phyloP scores from a whole-genome alignment of 805 yeast genomes.

The Jamesozyma jinghongensis region DNA sequence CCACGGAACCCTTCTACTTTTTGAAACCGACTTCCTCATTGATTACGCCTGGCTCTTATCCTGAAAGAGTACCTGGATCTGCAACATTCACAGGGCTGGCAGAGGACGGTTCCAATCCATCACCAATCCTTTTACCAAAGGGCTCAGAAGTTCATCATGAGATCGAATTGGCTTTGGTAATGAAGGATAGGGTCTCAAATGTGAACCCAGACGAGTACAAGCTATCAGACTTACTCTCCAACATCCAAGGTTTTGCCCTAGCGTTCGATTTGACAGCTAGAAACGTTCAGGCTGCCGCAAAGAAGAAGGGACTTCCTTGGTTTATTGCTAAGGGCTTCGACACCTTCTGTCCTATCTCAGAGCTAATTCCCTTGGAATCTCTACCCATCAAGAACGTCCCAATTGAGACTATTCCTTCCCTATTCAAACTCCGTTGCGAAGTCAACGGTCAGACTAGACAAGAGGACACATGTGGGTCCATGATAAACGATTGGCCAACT shows the following conservation, averaged over 20 bases:
- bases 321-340: constrained; percentile 93
- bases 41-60: constrained; percentile 40
- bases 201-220: constrained; percentile 48
- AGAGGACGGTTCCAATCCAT: constrained; percentile 35
- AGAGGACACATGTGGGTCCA: constrained; percentile 64
- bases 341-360: constrained; percentile 84
- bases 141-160: constrained; percentile 84
- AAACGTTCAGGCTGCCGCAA: constrained; percentile 91
- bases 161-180: constrained; percentile 76
- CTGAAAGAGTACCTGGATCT: neutral
- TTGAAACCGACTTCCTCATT: constrained; percentile 81
- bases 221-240: constrained; percentile 58
- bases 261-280: constrained; percentile 94
- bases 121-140: constrained; percentile 75
- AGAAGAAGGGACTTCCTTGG: constrained; percentile 94
- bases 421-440: constrained; percentile 21
- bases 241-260: constrained; percentile 79
- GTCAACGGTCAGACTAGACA: constrained; percentile 69
- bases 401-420: constrained; percentile 33
- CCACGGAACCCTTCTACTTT: constrained; percentile 85
- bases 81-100: constrained; percentile 19
- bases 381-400: constrained; percentile 49
- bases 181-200: constrained; percentile 56
- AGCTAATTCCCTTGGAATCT: constrained; percentile 52
- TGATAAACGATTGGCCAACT: constrained; percentile 81